Evolutionary conservation across 177 flowering plant genomes (phyloP), one percentile per base, ranked within the genome.

Genomic region (Telopea speciosissima): DNA sequence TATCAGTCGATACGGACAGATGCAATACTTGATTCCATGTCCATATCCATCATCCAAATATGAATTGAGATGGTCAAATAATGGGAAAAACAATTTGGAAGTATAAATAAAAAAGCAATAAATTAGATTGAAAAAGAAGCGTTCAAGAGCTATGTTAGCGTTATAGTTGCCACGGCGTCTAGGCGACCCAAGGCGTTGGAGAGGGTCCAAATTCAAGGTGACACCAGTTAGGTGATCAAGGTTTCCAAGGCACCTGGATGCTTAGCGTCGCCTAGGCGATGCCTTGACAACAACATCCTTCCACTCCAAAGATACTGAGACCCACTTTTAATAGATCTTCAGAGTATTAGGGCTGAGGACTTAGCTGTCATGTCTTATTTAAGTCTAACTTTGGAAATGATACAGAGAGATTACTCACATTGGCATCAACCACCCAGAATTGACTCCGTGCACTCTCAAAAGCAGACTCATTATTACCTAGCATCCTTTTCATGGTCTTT

Each of bases 401-500:
- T 21, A 67, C 61, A 70, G 24, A 49, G 21, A 36, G 13, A 67
- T 65, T 33, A 76, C 88, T 79, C 73, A 91, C 99, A 79, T 85
- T 76, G 73, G 94, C 94, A 84, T 95, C 99, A 76, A 92, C 99
- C 21, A 95, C 93, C 97, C 97, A 95, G 70, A 95, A 95, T 75
- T 95, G 99, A 70, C 96, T 91, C 62, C 87, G 58, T 22, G 99
- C 94, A 84, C 97, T 88, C 68, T 88, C 92, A 89, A 87, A 91
- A 44, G 99, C 97, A 81, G 82, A 24, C 63, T 89, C 94, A 75
- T 80, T 91, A 75, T 95, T 86, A 69, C 97, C 99, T 59, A 88
- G 75, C 97, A 95, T 92, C 81, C 99, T 88, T 72, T 90, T 90
- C 99, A 95, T 95, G 64, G 99, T 95, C 81, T 85, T 89, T 78